Percentiles rank a stretch among this genome's conserved stretches.
Conservation (phyloP, 2,329 filamentous ascomycete species). For the Aspergillus floridensis region DNA sequence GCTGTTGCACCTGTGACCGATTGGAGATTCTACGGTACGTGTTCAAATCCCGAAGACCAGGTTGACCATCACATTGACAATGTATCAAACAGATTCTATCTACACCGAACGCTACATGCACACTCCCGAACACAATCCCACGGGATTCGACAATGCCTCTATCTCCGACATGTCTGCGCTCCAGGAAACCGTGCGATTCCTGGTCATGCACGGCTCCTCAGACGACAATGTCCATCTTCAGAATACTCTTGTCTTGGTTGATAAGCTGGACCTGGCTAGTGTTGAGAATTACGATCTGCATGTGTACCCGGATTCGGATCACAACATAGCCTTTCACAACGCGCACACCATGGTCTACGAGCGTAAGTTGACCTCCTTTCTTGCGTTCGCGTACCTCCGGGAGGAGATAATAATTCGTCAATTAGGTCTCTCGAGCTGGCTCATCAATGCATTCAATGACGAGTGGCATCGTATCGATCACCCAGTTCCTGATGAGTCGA, state of each 20-base stretch:
- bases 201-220: constrained; percentile 93
- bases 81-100: constrained; percentile 29
- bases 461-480: constrained; percentile 71
- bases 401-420: neutral
- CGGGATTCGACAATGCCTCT: constrained; percentile 72
- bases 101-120: constrained; percentile 78
- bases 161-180: constrained; percentile 74
- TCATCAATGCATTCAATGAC: constrained; percentile 96
- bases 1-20: constrained; percentile 98
- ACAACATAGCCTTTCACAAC: constrained; percentile 92
- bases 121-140: constrained; percentile 76
- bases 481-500: constrained; percentile 46
- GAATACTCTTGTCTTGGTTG: constrained; percentile 82
- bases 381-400: neutral
- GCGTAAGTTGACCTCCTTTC: constrained; percentile 57
- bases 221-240: constrained; percentile 99
- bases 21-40: constrained; percentile 79
- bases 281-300: constrained; percentile 96
- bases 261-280: constrained; percentile 75
- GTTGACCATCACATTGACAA: constrained; percentile 1
- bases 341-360: constrained; percentile 89
- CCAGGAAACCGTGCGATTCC: constrained; percentile 74
- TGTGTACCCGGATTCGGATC: constrained; percentile 93
- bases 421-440: constrained; percentile 65
- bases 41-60: too few relatives aligned